phyloP scores from a whole-genome alignment of 306 rosid genomes.

The Adenanthera pavonina region DNA sequence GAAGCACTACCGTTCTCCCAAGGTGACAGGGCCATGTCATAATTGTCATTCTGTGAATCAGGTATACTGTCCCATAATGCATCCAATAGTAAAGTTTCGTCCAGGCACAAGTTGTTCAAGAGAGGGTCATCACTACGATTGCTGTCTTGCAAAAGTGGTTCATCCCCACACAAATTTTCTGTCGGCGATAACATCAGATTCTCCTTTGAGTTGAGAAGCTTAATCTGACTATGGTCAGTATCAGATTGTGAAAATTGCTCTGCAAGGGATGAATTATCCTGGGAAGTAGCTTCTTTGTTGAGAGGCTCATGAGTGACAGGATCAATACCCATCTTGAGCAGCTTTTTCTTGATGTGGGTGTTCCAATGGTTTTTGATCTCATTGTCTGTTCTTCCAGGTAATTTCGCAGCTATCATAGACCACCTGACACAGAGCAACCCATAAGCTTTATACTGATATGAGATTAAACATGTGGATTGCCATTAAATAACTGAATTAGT shows the following conservation, averaged over 20 bases:
- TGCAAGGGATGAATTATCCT: conserved; percentile 45
- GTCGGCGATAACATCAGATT: conserved; percentile 57
- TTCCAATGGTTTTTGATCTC: conserved; percentile 97
- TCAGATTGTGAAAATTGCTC: conserved; percentile 40
- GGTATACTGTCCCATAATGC: conserved; percentile 60
- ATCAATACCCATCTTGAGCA: conserved; percentile 88
- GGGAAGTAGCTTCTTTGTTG: conserved; percentile 49
- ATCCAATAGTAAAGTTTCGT: conserved; percentile 60
- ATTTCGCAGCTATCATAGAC: conserved; percentile 89
- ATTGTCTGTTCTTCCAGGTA: conserved; percentile 91
- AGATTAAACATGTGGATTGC: conserved; percentile 1
- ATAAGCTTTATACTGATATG: not conserved
- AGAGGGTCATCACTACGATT: conserved; percentile 60
- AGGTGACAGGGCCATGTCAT: conserved; percentile 41
- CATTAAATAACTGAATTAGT: not conserved
- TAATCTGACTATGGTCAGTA: conserved; percentile 20
- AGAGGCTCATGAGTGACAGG: conserved; percentile 84
- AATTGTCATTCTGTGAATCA: conserved; percentile 29
- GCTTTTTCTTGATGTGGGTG: conserved; percentile 91
- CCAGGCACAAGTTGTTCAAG: conserved; percentile 59
- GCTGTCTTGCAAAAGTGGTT: conserved; percentile 58
- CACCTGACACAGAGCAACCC: conserved; percentile 55
- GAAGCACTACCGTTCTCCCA: conserved; percentile 75
- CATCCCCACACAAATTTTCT: conserved; percentile 61
- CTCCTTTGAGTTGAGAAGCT: conserved; percentile 47